Percentiles rank a stretch among this genome's conserved stretches.
Conservation (phyloP, 2,329 filamentous ascomycete species). For the Alternaria rosae region DNA sequence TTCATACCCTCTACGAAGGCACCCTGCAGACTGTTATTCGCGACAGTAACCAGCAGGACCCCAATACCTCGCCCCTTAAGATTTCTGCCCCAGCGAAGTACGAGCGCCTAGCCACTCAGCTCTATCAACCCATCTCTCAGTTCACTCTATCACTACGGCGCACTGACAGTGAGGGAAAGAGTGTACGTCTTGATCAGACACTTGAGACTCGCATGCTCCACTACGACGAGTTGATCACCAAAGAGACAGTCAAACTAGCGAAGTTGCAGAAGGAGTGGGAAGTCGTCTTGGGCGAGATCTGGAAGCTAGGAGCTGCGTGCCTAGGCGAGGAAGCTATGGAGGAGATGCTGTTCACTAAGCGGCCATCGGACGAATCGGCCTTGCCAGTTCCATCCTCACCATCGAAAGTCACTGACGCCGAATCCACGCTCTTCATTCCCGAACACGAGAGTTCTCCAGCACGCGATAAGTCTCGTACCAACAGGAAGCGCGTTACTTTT, state of each 20-base stretch:
- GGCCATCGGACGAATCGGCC: background rate
- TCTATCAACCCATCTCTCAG: constrained; percentile 30
- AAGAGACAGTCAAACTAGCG: constrained; percentile 27
- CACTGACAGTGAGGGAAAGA: constrained; percentile 19
- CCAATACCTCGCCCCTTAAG: constrained; percentile 13
- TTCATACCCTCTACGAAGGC: constrained; percentile 18
- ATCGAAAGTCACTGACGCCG: constrained; percentile 4
- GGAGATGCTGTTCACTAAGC: constrained; percentile 23
- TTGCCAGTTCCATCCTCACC: background rate
- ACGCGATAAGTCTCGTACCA: background rate
- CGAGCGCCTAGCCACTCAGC: constrained; percentile 22
- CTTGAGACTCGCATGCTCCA: constrained; percentile 29
- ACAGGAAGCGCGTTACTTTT: constrained; percentile 38
- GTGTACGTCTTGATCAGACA: constrained; percentile 10
- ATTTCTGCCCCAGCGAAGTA: constrained; percentile 28
- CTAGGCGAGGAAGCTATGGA: constrained; percentile 35
- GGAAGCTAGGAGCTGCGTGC: constrained; percentile 31
- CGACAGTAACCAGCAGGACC: background rate
- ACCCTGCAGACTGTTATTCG: constrained; percentile 22
- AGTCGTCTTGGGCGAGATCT: constrained; percentile 37
- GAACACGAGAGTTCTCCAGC: constrained; percentile 18
- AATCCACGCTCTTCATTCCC: constrained; percentile 26
- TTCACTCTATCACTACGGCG: constrained; percentile 18
- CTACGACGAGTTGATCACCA: constrained; percentile 30
- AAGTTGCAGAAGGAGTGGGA: constrained; percentile 39